Evolutionary conservation across 805 yeast genomes (phyloP).

Genomic region (Starmera dryadoides): DNA sequence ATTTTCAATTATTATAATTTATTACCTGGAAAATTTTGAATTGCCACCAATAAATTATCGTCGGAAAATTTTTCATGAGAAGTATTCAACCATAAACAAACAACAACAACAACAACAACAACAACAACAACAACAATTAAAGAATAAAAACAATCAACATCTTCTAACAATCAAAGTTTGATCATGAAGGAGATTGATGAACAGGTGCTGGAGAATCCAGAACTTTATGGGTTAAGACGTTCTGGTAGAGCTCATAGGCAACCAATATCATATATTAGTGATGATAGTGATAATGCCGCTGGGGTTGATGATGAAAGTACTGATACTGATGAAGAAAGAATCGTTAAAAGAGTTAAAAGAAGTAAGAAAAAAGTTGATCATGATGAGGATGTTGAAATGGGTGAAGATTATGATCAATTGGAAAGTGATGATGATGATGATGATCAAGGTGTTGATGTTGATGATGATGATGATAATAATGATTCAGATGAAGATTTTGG

Average conservation of each 20-base stretch:
- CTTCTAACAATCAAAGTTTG: neutral
- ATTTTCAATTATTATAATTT: too few relatives aligned
- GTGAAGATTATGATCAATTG: slow-evolving; percentile 3
- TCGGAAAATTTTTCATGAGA: too few relatives aligned
- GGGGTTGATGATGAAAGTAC: too few relatives aligned
- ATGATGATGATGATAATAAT: slow-evolving; percentile 7
- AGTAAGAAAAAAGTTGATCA: slow-evolving; percentile 2
- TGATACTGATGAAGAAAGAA: slow-evolving; percentile 1
- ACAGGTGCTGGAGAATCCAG: slow-evolving; percentile 65
- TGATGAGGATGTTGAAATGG: neutral
- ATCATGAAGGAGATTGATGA: slow-evolving; percentile 29
- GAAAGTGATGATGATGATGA: slow-evolving; percentile 16
- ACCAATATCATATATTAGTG: slow-evolving; percentile 16
- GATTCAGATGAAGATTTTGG: slow-evolving; percentile 32
- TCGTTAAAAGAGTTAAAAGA: neutral
- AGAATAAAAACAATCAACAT: neutral
- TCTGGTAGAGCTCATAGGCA: slow-evolving; percentile 54
- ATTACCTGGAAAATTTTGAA: too few relatives aligned
- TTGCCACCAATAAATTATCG: too few relatives aligned
- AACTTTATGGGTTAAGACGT: slow-evolving; percentile 75
- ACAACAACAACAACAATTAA: neutral
- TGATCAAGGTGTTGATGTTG: slow-evolving; percentile 19
- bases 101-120: neutral
- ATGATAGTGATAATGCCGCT: slow-evolving; percentile 16
- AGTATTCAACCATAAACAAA: too few relatives aligned